Conservation (phyloP, 2,329 filamentous ascomycete species). For the Erysiphe neolycopersici region DNA sequence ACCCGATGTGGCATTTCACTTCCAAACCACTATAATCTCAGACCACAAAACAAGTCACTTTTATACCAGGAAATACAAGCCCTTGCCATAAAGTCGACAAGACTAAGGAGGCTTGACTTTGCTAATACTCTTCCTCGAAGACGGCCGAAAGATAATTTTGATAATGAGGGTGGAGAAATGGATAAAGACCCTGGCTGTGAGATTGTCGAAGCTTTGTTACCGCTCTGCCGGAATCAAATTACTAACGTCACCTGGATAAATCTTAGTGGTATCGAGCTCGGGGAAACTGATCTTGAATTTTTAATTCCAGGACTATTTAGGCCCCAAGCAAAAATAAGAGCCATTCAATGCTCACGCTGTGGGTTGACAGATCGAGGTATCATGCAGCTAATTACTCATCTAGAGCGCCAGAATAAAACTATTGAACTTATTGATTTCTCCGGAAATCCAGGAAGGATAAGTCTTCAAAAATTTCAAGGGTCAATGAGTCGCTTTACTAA, state of each 20-base stretch:
- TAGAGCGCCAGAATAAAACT: slow-evolving; percentile 37
- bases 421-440: slow-evolving; percentile 41
- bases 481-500: slow-evolving; percentile 40
- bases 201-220: slow-evolving; percentile 41
- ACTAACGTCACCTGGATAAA: slow-evolving; percentile 48
- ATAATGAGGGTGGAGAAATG: slow-evolving; percentile 20
- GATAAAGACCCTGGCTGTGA: slow-evolving; percentile 36
- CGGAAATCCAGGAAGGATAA: slow-evolving; percentile 36
- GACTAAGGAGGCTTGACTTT: slow-evolving; percentile 37
- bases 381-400: slow-evolving; percentile 33
- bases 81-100: slow-evolving; percentile 36
- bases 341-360: slow-evolving; percentile 39
- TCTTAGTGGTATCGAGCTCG: slow-evolving; percentile 40
- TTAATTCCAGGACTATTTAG: slow-evolving; percentile 42
- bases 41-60: slow-evolving; percentile 19
- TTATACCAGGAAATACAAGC: slow-evolving; percentile 43
- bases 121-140: slow-evolving; percentile 30
- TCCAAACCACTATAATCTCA: slow-evolving; percentile 11
- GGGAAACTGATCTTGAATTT: slow-evolving; percentile 39
- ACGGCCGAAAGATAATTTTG: slow-evolving; percentile 18
- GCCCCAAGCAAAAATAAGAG: slow-evolving; percentile 34
- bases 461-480: slow-evolving; percentile 34
- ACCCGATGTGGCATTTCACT: slow-evolving; percentile 23
- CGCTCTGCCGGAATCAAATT: slow-evolving; percentile 36
- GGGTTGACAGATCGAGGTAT: slow-evolving; percentile 29